These are phyloP conservation scores for Juglanconis sp. DNA, from an alignment of 2,329 filamentous ascomycete species.

Conservation along the genomic window DNA sequence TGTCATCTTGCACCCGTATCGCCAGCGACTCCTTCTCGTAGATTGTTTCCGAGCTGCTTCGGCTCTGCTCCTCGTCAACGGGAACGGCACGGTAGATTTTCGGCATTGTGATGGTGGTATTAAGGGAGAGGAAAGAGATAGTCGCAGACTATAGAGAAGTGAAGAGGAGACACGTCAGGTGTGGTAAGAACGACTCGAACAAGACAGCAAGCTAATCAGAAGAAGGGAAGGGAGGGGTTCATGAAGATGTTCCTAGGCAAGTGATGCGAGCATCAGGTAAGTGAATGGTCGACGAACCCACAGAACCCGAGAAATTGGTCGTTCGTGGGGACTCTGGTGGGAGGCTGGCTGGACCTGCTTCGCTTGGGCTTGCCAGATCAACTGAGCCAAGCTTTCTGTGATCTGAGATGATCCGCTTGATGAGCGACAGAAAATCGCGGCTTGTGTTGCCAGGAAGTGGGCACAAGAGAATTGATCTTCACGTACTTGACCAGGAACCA, in stretches of 20 bases:
- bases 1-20: conserved; percentile 11
- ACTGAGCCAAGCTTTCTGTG: conserved; percentile 3
- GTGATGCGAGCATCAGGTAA: too few species aligned
- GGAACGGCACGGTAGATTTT: conserved; percentile 33
- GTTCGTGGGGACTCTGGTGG: neutral
- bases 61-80: conserved; percentile 35
- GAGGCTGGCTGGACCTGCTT: conserved; percentile 1
- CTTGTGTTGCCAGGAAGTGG: neutral
- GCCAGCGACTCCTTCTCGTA: conserved; percentile 21
- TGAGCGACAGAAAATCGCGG: conserved; percentile 4
- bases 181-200: conserved; percentile 1
- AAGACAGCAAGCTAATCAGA: neutral
- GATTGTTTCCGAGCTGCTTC: conserved; percentile 14
- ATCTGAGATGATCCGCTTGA: conserved; percentile 1
- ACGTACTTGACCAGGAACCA: neutral
- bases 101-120: conserved; percentile 26
- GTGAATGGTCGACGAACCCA: neutral
- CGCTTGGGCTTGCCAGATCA: neutral
- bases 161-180: conserved; percentile 15
- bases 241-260: neutral
- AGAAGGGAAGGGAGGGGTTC: neutral
- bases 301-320: neutral
- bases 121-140: neutral
- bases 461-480: neutral
- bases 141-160: conserved; percentile 13